phyloP scores from a whole-genome alignment of 352 stramenopile species.

The Pythium diclinum region DNA sequence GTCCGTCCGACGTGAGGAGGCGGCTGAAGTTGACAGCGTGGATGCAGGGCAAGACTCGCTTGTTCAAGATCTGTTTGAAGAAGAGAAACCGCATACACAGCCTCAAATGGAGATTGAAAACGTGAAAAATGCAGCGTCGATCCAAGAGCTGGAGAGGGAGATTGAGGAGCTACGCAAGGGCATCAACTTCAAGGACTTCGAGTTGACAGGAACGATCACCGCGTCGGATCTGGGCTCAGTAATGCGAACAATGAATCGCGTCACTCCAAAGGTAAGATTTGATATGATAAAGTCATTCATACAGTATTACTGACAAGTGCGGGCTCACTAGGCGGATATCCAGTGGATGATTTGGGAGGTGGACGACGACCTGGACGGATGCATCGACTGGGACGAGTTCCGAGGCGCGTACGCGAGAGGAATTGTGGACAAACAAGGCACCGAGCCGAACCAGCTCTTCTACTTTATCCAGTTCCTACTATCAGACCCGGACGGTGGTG shows the following conservation, averaged over 20 bases:
- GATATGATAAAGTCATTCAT: neutral
- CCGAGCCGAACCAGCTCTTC: slow-evolving; percentile 93
- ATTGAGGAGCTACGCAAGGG: slow-evolving; percentile 49
- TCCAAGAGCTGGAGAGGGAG: slow-evolving; percentile 30
- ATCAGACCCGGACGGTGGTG: slow-evolving; percentile 89
- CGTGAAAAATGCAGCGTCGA: neutral
- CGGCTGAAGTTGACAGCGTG: neutral
- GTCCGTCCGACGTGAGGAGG: neutral
- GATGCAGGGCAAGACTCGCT: neutral
- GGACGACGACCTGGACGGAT: slow-evolving; percentile 93
- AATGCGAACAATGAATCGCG: slow-evolving; percentile 37
- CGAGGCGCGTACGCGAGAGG: slow-evolving; percentile 90
- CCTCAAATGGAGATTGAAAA: neutral
- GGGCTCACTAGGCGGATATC: slow-evolving; percentile 66
- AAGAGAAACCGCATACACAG: neutral
- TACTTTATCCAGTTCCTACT: slow-evolving; percentile 95
- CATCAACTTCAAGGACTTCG: slow-evolving; percentile 34
- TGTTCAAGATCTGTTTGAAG: neutral
- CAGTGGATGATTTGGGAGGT: slow-evolving; percentile 97
- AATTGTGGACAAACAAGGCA: slow-evolving; percentile 86
- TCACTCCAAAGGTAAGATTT: slow-evolving; percentile 32
- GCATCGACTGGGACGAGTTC: slow-evolving; percentile 92
- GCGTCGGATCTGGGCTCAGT: slow-evolving; percentile 42
- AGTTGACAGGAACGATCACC: slow-evolving; percentile 41
- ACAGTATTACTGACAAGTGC: neutral